phyloP scores from a whole-genome alignment of 2,329 filamentous ascomycete genomes.

The Trichoderma endophyticum region DNA sequence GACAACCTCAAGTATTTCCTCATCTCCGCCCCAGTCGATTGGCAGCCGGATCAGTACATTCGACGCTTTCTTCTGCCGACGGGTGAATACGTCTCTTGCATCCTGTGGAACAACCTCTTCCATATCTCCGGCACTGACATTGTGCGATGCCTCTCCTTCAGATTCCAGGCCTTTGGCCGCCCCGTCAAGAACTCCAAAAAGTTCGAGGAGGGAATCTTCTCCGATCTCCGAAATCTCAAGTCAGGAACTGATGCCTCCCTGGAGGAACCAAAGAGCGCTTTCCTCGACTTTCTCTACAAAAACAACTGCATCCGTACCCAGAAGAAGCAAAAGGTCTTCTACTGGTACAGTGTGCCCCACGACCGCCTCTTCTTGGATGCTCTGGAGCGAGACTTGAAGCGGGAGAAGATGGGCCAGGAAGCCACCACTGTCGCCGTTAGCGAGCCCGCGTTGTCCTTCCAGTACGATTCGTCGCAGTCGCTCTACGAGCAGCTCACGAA shows the following conservation, averaged over 20 bases:
- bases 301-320: conserved; percentile 99
- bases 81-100: conserved; percentile 97
- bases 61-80: conserved; percentile 92
- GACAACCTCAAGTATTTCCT: conserved; percentile 99
- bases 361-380: conserved; percentile 97
- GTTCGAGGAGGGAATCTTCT: conserved; percentile 99
- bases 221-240: conserved; percentile 95
- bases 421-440: conserved; percentile 94
- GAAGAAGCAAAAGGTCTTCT: conserved; percentile 99
- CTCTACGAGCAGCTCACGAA: conserved; percentile 99
- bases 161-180: conserved; percentile 96
- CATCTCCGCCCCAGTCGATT: conserved; percentile 97
- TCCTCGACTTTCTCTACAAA: conserved; percentile 99
- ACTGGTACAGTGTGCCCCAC: conserved; percentile 99
- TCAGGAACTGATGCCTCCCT: conserved; percentile 96
- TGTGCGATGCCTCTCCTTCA: conserved; percentile 93
- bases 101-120: conserved; percentile 97
- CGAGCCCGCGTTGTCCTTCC: conserved; percentile 95
- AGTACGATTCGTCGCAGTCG: conserved; percentile 98
- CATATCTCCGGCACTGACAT: conserved; percentile 99
- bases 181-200: conserved; percentile 99
- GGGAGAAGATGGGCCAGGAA: conserved; percentile 99
- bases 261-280: conserved; percentile 97
- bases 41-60: conserved; percentile 95
- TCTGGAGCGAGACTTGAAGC: conserved; percentile 93